A percentile compares a stretch with the other conserved stretches of the same genome.
phyloP scores from a whole-genome alignment of 2,329 filamentous ascomycete species.

The Diplodia corticola region DNA sequence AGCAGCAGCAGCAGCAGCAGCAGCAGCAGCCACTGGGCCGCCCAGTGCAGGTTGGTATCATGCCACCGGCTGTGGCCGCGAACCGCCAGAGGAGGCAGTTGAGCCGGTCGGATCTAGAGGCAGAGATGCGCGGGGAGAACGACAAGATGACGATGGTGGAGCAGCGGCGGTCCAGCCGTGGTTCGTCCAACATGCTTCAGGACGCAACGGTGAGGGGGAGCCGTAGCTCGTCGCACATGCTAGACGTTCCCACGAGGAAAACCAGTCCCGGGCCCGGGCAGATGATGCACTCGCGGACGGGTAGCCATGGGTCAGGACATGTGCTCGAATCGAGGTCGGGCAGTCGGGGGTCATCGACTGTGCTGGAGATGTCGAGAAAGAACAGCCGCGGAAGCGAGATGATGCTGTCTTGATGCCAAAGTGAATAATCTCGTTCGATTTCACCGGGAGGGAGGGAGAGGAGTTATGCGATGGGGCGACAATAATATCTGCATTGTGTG shows the following conservation, averaged over 20 bases:
- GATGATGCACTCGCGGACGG: neutral
- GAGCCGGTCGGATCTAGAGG: neutral
- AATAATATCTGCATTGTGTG: neutral
- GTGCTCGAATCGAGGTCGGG: neutral
- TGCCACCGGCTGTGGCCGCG: neutral
- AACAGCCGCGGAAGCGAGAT: neutral
- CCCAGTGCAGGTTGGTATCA: neutral
- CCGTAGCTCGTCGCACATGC: neutral
- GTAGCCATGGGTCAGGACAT: neutral
- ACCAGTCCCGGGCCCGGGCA: neutral
- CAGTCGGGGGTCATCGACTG: neutral
- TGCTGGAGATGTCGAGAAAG: neutral
- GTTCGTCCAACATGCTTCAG: neutral
- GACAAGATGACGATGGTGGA: conserved; percentile 5
- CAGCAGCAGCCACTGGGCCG: neutral
- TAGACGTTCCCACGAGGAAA: neutral
- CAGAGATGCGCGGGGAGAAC: neutral
- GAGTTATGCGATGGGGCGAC: no score
- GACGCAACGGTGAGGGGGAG: neutral
- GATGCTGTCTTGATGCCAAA: neutral
- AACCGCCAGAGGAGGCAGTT: conserved; percentile 1
- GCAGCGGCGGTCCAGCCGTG: conserved; percentile 1
- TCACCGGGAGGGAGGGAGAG: neutral
- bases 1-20: neutral
- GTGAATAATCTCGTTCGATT: neutral